These are phyloP conservation scores for Scedosporium minutisporum DNA, from an alignment of 2,329 filamentous ascomycete genomes.

Conservation along the genomic window DNA sequence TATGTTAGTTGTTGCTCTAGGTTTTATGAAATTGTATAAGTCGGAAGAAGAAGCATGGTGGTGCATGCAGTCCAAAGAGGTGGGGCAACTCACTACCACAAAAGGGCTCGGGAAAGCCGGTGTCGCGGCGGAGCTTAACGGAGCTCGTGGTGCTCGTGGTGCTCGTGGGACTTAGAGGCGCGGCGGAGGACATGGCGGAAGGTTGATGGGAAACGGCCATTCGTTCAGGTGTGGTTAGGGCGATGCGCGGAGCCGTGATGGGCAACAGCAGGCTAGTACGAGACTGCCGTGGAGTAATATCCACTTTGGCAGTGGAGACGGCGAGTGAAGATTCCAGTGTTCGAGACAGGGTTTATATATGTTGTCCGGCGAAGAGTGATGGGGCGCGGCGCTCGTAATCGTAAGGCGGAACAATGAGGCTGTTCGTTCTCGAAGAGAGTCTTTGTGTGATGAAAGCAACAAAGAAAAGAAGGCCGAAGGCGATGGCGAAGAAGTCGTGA, in stretches of 20 bases:
- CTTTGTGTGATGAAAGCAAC: not conserved
- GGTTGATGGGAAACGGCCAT: no score
- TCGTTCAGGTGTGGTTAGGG: not conserved
- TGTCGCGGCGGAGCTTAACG: constrained; percentile 26
- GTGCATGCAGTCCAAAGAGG: not conserved
- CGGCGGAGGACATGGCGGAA: not conserved
- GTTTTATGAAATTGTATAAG: not conserved
- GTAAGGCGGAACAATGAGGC: not conserved
- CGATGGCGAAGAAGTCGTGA: not conserved
- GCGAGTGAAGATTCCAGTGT: not conserved
- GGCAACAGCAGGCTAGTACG: not conserved
- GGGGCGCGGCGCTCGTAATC: not conserved
- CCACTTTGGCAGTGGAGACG: not conserved
- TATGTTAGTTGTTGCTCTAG: not conserved
- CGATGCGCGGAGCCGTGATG: not conserved
- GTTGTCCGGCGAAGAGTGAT: not conserved
- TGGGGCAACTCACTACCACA: constrained; percentile 26
- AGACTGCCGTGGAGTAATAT: not conserved
- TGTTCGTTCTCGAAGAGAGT: not conserved
- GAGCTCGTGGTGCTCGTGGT: constrained; percentile 6
- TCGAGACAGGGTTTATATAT: not conserved
- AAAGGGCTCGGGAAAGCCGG: constrained; percentile 43
- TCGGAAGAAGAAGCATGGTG: not conserved
- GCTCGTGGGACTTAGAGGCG: constrained; percentile 3
- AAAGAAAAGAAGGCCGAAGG: not conserved